These are phyloP conservation scores for Artemisia tridentata DNA, from an alignment of 129 eudicot species.

Conservation along the genomic window DNA sequence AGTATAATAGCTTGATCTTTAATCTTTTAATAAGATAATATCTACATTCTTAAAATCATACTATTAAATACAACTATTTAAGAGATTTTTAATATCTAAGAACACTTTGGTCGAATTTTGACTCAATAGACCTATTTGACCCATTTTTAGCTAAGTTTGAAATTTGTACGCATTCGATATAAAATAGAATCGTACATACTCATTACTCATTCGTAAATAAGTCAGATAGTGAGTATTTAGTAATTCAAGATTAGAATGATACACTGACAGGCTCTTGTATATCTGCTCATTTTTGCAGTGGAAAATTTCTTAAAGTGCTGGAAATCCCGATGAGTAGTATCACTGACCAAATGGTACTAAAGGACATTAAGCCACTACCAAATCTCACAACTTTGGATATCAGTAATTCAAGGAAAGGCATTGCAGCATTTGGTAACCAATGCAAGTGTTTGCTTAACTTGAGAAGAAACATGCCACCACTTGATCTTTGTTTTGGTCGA, in stretches of 20 bases:
- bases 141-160: not conserved
- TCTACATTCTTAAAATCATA: no score
- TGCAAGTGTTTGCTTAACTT: no score
- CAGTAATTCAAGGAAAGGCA: no score
- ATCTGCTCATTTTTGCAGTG: conserved; percentile 24
- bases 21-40: no score
- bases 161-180: not conserved
- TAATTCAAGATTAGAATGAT: not conserved
- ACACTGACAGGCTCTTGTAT: not conserved
- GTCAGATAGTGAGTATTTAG: not conserved
- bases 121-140: not conserved
- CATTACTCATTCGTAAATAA: not conserved
- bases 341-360: conserved; percentile 39
- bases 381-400: no score
- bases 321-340: conserved; percentile 35
- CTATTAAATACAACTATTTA: no score
- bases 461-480: no score
- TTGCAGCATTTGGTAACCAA: no score
- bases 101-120: not conserved
- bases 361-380: conserved; percentile 38
- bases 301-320: conserved; percentile 34
- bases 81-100: not conserved
- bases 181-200: not conserved
- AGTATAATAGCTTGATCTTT: no score
- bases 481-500: no score